Percentiles rank a stretch among this genome's conserved stretches.
phyloP scores from a whole-genome alignment of 2,329 filamentous ascomycete genomes.

The Didymellaceae sp. region DNA sequence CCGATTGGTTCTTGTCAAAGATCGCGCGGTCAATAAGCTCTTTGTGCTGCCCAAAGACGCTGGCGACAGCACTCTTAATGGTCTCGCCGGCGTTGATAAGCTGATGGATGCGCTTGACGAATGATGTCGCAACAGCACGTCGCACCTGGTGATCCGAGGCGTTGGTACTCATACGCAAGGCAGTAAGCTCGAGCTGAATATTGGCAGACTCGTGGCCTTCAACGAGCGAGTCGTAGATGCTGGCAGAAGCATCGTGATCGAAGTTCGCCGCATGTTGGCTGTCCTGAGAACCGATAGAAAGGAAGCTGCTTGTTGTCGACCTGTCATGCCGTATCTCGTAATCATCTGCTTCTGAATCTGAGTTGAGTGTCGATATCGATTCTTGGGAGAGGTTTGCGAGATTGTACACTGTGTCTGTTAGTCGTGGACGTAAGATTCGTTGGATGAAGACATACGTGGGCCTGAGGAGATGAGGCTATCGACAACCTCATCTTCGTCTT shows the following conservation, averaged over 20 bases:
- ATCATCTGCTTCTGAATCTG: slow-evolving; percentile 52
- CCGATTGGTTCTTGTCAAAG: slow-evolving; percentile 60
- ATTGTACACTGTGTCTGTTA: slow-evolving; percentile 55
- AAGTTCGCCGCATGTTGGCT: slow-evolving; percentile 66
- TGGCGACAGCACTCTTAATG: slow-evolving; percentile 51
- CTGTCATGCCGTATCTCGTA: slow-evolving; percentile 58
- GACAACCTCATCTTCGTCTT: slow-evolving; percentile 65
- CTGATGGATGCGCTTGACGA: slow-evolving; percentile 80
- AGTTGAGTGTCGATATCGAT: slow-evolving; percentile 70
- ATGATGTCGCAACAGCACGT: slow-evolving; percentile 81
- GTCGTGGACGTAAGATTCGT: background rate
- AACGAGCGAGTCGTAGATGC: slow-evolving; percentile 84
- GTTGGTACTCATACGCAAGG: slow-evolving; percentile 87
- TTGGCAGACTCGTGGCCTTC: slow-evolving; percentile 76
- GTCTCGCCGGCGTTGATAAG: slow-evolving; percentile 60
- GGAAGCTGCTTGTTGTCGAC: slow-evolving; percentile 73
- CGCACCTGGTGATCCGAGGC: slow-evolving; percentile 90
- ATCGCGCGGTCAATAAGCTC: slow-evolving; percentile 65
- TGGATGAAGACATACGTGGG: slow-evolving; percentile 35
- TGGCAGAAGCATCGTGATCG: slow-evolving; percentile 84
- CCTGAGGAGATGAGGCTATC: slow-evolving; percentile 49
- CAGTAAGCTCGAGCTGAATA: slow-evolving; percentile 92
- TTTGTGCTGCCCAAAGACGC: slow-evolving; percentile 60
- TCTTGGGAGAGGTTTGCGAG: slow-evolving; percentile 57
- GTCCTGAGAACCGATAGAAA: slow-evolving; percentile 73